These are phyloP conservation scores for Saccharomyces hybrid DNA, from an alignment of 1,139 yeast species.

Conservation along the genomic window DNA sequence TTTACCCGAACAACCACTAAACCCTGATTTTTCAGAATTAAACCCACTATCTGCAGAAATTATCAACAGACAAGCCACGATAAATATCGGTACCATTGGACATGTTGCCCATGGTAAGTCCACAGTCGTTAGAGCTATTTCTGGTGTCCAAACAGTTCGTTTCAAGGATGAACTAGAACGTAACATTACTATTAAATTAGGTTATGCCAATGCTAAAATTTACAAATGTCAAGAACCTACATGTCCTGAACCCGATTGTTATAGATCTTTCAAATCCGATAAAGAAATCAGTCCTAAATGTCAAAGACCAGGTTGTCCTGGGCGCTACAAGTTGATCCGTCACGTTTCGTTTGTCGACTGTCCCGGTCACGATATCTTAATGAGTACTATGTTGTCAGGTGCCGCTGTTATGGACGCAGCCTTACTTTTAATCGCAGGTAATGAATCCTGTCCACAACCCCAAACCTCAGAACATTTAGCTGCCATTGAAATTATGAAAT, in stretches of 20 bases:
- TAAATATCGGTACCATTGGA: slow-evolving; percentile 97
- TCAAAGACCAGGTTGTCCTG: slow-evolving; percentile 73
- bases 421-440: slow-evolving; percentile 88
- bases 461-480: slow-evolving; percentile 99
- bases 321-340: slow-evolving; percentile 83
- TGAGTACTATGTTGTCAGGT: slow-evolving; percentile 99
- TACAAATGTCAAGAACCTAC: slow-evolving; percentile 82
- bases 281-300: slow-evolving; percentile 92
- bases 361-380: slow-evolving; percentile 99
- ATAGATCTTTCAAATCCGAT: slow-evolving; percentile 87
- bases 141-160: slow-evolving; percentile 98
- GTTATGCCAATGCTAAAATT: slow-evolving; percentile 97
- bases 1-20: slow-evolving; percentile 87
- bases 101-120: slow-evolving; percentile 99
- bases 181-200: slow-evolving; percentile 95
- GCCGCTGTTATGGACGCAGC: slow-evolving; percentile 99
- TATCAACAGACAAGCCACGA: slow-evolving; percentile 97
- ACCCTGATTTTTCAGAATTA: slow-evolving; percentile 70
- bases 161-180: slow-evolving; percentile 98
- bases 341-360: slow-evolving; percentile 98
- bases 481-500: slow-evolving; percentile 97
- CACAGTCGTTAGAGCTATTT: slow-evolving; percentile 96
- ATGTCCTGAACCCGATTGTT: slow-evolving; percentile 93
- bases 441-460: slow-evolving; percentile 99
- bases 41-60: slow-evolving; percentile 91